Evolutionary conservation across 208 protist genomes (phyloP).

Genomic region (Leishmania martiniquensis): DNA sequence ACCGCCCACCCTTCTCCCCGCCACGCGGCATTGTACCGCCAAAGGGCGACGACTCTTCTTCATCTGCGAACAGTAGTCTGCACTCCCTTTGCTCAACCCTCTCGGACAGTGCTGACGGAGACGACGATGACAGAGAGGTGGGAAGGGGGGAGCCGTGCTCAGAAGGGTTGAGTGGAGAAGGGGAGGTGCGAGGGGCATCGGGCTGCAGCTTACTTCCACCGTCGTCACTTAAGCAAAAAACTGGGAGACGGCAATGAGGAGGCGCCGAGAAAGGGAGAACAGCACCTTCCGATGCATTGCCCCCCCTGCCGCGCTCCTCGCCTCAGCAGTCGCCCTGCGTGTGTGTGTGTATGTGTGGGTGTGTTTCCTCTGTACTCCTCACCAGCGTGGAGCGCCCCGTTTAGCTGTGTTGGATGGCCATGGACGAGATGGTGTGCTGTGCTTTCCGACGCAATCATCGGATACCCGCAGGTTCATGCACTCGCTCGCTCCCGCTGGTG

Average conservation of each 20-base stretch:
- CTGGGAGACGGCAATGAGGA: not conserved
- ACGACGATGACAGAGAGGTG: not conserved
- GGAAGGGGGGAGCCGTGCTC: too few relatives aligned
- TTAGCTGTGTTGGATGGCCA: not conserved
- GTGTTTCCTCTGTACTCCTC: not conserved
- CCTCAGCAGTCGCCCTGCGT: not conserved
- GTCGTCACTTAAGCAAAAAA: not conserved
- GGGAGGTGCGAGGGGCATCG: not conserved
- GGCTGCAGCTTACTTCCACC: not conserved
- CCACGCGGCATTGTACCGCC: not conserved
- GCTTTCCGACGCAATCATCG: not conserved
- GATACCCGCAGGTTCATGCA: not conserved
- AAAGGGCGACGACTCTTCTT: not conserved
- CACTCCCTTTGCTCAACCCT: conserved; percentile 24
- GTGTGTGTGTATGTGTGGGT: not conserved
- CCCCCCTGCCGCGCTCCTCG: not conserved
- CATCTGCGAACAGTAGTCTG: conserved; percentile 11
- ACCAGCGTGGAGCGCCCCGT: not conserved
- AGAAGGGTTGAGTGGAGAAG: not conserved
- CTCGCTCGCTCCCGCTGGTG: not conserved
- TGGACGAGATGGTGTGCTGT: not conserved
- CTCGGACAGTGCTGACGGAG: not conserved
- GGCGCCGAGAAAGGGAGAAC: not conserved
- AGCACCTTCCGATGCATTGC: not conserved
- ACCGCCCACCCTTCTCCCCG: conserved; percentile 20